Evolutionary conservation across 108 stramenopile genomes (phyloP).

Genomic region (Schizochytrium sp.): DNA sequence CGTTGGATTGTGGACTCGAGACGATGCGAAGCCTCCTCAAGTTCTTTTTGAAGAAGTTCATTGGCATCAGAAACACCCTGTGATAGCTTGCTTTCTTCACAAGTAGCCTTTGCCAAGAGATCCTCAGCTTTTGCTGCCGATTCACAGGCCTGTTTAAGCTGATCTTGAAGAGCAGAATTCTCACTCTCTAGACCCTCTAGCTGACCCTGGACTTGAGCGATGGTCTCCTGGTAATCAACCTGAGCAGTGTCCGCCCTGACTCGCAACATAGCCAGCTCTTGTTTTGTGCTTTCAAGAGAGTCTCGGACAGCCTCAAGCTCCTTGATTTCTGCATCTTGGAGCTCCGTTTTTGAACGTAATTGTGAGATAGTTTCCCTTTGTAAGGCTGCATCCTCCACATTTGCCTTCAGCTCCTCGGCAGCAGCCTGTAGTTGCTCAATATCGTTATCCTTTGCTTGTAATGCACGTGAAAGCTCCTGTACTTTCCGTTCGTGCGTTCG

Average conservation of each 20-base stretch:
- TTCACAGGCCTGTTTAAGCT: neutral
- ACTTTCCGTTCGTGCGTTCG: neutral
- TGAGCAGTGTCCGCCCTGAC: neutral
- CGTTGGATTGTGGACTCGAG: neutral
- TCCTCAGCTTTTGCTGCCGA: neutral
- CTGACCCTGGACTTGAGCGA: neutral
- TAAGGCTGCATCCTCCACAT: neutral
- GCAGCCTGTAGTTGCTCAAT: neutral
- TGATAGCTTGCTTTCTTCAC: neutral
- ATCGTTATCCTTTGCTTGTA: neutral
- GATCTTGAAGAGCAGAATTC: neutral
- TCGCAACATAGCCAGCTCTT: neutral
- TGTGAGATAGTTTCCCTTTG: neutral
- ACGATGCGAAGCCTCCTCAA: neutral
- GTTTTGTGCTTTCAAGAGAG: neutral
- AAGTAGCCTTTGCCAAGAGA: neutral
- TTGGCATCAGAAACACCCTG: neutral
- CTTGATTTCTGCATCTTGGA: neutral
- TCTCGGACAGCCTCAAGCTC: neutral
- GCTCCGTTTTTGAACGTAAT: neutral
- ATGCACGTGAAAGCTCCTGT: neutral
- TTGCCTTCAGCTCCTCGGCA: neutral
- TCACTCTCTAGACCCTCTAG: slow-evolving; percentile 1
- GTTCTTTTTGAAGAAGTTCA: neutral
- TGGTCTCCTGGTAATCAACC: neutral